Evolutionary conservation across 371 early-diverging fungal genomes (phyloP).

Genomic region (Rhizopus stolonifer): DNA sequence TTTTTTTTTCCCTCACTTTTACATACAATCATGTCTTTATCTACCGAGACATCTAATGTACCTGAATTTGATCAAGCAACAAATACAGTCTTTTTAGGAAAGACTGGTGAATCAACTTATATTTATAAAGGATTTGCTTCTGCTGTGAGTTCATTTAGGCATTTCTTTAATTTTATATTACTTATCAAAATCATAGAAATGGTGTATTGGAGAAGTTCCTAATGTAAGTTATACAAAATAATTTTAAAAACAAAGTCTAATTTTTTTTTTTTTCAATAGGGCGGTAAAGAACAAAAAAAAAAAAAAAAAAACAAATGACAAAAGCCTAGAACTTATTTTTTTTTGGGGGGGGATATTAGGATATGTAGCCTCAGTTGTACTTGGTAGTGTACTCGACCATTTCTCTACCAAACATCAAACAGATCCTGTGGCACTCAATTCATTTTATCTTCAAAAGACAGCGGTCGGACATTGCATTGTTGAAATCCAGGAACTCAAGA

Average conservation of each 20-base stretch:
- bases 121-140: too few species aligned
- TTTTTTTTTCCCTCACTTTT: too few species aligned
- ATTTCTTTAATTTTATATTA: background rate
- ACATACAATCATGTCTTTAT: too few species aligned
- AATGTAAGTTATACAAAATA: slow-evolving; percentile 35
- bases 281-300: slow-evolving; percentile 18
- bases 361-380: slow-evolving; percentile 35
- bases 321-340: too few species aligned
- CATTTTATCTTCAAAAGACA: slow-evolving; percentile 45
- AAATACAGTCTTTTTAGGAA: too few species aligned
- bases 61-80: too few species aligned
- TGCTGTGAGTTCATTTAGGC: too few species aligned
- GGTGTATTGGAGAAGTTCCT: slow-evolving; percentile 40
- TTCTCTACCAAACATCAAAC: slow-evolving; percentile 30
- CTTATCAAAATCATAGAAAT: slow-evolving; percentile 11
- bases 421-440: slow-evolving; percentile 45
- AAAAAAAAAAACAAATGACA: background rate
- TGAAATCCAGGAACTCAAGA: slow-evolving; percentile 40
- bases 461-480: slow-evolving; percentile 27
- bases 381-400: slow-evolving; percentile 32
- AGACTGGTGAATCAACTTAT: too few species aligned
- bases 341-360: slow-evolving; percentile 13
- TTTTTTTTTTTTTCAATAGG: slow-evolving; percentile 10
- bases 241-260: too few species aligned
- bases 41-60: too few species aligned